These are phyloP conservation scores for Kentomonas sorsogonicus DNA, from an alignment of 208 protist genomes.

Conservation along the genomic window DNA sequence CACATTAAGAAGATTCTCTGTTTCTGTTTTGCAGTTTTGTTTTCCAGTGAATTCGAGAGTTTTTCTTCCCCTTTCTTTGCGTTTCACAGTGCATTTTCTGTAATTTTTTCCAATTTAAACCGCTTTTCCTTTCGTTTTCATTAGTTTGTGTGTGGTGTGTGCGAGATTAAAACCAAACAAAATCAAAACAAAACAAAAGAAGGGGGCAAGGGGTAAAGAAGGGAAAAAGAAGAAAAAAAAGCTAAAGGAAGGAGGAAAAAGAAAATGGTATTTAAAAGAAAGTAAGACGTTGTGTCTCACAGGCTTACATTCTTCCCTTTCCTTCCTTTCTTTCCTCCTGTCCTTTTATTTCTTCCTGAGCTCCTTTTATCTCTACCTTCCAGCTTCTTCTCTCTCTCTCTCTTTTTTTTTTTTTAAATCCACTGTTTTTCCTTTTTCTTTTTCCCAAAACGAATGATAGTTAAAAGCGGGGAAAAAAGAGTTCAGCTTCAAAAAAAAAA, in stretches of 20 bases:
- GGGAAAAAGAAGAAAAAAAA: slow-evolving; percentile 7
- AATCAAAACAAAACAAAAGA: slow-evolving; percentile 4
- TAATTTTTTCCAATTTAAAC: not conserved
- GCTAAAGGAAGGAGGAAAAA: slow-evolving; percentile 14
- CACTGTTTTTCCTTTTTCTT: no score
- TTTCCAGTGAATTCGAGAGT: no score
- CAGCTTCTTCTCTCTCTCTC: not conserved
- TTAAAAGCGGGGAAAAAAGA: slow-evolving; percentile 10
- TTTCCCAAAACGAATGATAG: not conserved
- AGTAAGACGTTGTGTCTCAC: no score
- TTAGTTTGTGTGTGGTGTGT: not conserved
- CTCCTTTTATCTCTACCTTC: no score
- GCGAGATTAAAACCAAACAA: not conserved
- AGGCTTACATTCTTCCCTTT: no score
- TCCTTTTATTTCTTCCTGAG: no score
- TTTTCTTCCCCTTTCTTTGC: slow-evolving; percentile 12
- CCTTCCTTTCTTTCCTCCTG: no score
- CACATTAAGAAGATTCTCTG: no score
- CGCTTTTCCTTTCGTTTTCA: not conserved
- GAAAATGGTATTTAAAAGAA: not conserved
- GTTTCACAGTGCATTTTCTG: not conserved
- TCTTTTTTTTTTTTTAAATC: slow-evolving; percentile 5
- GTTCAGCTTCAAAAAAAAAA: not conserved
- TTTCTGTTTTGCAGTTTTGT: no score
- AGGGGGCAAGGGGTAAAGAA: slow-evolving; percentile 1